Conservation (phyloP, 352 stramenopile species). For the Pythium utonaiense region DNA sequence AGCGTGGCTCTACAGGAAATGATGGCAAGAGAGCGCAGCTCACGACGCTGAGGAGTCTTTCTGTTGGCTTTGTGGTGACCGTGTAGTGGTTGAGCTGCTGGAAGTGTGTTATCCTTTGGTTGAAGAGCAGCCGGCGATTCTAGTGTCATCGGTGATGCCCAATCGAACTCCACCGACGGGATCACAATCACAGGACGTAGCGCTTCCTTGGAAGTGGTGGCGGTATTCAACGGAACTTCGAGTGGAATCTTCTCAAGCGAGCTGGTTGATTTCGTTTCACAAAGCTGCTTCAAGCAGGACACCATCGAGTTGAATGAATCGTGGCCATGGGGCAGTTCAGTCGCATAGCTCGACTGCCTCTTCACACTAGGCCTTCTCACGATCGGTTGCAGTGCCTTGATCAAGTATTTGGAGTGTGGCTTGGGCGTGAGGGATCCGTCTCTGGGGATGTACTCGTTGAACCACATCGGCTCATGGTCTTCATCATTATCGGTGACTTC, state of each 20-base stretch:
- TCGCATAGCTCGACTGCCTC: too few species aligned
- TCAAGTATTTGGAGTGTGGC: background rate
- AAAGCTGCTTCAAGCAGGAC: background rate
- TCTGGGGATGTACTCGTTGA: background rate
- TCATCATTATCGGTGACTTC: background rate
- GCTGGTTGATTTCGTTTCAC: background rate
- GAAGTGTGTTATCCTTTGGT: background rate
- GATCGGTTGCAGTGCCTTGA: background rate
- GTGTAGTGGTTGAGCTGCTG: background rate
- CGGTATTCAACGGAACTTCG: background rate
- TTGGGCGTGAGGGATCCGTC: background rate
- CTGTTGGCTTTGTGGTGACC: background rate
- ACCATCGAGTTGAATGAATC: too few species aligned
- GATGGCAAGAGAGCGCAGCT: background rate
- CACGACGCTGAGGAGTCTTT: background rate
- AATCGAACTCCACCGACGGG: background rate
- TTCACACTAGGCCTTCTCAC: background rate
- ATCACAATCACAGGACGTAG: background rate
- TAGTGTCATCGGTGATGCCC: background rate
- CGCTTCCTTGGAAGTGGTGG: background rate
- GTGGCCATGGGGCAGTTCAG: too few species aligned
- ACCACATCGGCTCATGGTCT: background rate
- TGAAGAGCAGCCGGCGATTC: background rate
- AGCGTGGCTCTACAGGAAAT: background rate
- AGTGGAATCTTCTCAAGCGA: background rate